These are phyloP conservation scores for Apiospora phragmitis DNA, from an alignment of 2,329 filamentous ascomycete species.

Conservation along the genomic window DNA sequence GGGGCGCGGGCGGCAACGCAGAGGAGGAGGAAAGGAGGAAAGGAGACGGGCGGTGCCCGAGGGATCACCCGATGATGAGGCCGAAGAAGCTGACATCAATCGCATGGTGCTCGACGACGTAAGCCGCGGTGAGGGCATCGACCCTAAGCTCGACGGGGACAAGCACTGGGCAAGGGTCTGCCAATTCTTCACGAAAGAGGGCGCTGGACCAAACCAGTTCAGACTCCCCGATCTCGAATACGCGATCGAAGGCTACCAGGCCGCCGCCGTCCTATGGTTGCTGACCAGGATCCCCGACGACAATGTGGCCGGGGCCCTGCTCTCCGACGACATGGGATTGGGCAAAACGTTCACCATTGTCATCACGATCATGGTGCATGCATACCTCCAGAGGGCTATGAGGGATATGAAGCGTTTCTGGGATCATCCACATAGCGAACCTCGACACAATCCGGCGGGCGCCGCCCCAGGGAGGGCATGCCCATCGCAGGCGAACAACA, in stretches of 20 bases:
- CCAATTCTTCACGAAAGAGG: neutral
- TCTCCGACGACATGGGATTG: neutral
- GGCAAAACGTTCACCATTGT: neutral
- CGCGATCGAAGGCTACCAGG: neutral
- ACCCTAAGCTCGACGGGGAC: neutral
- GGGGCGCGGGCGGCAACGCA: no score
- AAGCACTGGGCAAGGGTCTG: neutral
- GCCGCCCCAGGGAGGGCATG: accelerated
- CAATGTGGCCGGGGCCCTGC: neutral
- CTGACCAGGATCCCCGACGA: neutral
- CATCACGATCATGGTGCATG: neutral
- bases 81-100: neutral
- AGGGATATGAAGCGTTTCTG: neutral
- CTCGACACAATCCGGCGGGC: neutral
- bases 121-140: neutral
- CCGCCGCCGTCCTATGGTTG: neutral
- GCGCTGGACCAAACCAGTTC: neutral
- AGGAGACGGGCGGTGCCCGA: no score
- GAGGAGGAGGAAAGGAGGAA: no score
- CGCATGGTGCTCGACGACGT: neutral
- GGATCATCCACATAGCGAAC: neutral
- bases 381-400: neutral
- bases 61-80: neutral
- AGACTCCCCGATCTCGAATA: neutral
- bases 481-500: neutral